Evolutionary conservation across 1,284 basidiomycete species (phyloP).

Genomic region (Tetrapyrgos nigripes): DNA sequence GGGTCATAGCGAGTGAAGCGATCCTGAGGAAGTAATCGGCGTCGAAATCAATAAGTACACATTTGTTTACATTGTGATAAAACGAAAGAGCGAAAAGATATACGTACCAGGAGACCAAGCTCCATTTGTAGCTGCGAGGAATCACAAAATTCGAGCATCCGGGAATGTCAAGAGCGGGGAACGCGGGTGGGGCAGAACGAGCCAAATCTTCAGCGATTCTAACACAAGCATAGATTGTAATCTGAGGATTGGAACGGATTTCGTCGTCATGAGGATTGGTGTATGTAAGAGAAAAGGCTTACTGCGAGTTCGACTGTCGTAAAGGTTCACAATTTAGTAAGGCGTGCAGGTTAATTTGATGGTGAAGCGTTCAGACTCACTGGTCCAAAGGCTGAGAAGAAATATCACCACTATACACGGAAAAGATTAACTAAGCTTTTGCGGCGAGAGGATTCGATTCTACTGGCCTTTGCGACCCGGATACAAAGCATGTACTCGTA

Average conservation of each 20-base stretch:
- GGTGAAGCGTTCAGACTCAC: background rate
- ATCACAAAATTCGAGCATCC: background rate
- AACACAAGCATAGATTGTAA: background rate
- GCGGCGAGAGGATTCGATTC: too few relatives aligned
- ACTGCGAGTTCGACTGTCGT: background rate
- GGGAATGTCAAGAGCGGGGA: background rate
- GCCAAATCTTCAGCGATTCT: background rate
- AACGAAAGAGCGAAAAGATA: too few relatives aligned
- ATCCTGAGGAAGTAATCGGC: background rate
- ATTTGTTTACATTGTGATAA: background rate
- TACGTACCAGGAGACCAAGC: background rate
- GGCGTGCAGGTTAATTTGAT: background rate
- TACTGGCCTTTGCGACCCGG: background rate
- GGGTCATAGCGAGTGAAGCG: background rate
- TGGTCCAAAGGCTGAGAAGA: background rate
- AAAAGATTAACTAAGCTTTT: too few relatives aligned
- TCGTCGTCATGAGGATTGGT: background rate
- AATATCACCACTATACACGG: background rate
- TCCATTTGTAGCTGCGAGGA: background rate
- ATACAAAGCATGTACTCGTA: background rate
- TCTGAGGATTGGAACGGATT: background rate
- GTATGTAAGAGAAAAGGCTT: too few relatives aligned
- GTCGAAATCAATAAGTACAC: background rate
- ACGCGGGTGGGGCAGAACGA: background rate
- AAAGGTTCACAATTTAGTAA: background rate